Conservation (phyloP, 257 asterid species). For the Plantago elongata region DNA sequence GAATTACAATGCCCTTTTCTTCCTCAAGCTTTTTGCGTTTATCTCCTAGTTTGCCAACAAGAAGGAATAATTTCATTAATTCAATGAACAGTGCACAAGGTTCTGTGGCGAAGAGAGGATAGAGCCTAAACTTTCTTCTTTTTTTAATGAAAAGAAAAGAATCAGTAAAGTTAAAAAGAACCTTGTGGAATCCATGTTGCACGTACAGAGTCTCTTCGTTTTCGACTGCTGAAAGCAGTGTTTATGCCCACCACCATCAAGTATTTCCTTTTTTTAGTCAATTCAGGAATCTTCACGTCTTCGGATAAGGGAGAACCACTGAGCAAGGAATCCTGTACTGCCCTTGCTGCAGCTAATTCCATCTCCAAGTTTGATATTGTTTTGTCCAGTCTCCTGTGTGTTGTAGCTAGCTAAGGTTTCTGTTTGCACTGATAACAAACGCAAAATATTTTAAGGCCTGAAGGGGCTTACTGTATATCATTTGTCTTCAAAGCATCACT, state of each 20-base stretch:
- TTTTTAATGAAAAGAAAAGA: neutral
- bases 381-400: slow-evolving; percentile 68
- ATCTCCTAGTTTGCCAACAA: slow-evolving; percentile 38
- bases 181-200: slow-evolving; percentile 94
- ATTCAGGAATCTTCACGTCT: slow-evolving; percentile 60
- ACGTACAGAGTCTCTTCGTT: slow-evolving; percentile 86
- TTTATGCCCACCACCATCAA: slow-evolving; percentile 77
- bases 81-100: slow-evolving; percentile 12
- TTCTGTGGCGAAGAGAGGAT: neutral
- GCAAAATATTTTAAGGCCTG: slow-evolving; percentile 11
- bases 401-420: slow-evolving; percentile 12
- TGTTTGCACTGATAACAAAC: slow-evolving; percentile 1
- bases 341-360: slow-evolving; percentile 89
- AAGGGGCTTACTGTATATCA: slow-evolving; percentile 56
- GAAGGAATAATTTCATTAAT: slow-evolving; percentile 14
- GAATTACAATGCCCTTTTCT: slow-evolving; percentile 52
- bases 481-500: slow-evolving; percentile 54
- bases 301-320: slow-evolving; percentile 79
- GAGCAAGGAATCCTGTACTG: slow-evolving; percentile 74
- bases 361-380: slow-evolving; percentile 80
- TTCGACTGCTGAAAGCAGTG: slow-evolving; percentile 89
- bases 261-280: slow-evolving; percentile 63
- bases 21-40: slow-evolving; percentile 55
- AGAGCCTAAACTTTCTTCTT: neutral
- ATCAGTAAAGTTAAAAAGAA: slow-evolving; percentile 24